Conservation (phyloP, 805 yeast genomes). For the Ogataea haglerorum region DNA sequence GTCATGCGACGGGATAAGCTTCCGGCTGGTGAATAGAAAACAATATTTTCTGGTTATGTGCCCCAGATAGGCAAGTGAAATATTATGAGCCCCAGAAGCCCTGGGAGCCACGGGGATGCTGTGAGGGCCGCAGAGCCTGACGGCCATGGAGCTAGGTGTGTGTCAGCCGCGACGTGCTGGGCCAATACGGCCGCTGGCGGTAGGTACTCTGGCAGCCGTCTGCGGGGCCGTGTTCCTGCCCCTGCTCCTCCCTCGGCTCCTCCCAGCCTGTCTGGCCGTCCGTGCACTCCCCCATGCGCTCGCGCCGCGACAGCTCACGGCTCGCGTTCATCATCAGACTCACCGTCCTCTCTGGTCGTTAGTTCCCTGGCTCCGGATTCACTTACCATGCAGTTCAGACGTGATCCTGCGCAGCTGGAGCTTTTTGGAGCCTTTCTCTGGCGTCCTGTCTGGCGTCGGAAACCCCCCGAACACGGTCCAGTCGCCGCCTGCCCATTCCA, state of each 20-base stretch:
- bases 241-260: too few relatives aligned
- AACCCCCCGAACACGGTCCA: neutral
- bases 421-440: conserved; percentile 1
- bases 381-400: conserved; percentile 25
- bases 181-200: conserved; percentile 14
- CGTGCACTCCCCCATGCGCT: neutral
- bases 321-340: conserved; percentile 31
- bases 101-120: too few relatives aligned
- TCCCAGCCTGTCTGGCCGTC: neutral
- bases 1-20: conserved; percentile 16
- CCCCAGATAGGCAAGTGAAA: neutral
- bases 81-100: neutral
- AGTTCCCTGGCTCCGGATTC: neutral
- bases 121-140: too few relatives aligned
- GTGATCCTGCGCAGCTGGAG: conserved; percentile 16
- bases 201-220: neutral
- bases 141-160: neutral
- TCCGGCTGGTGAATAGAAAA: neutral
- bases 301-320: conserved; percentile 13
- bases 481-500: neutral
- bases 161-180: neutral
- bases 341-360: conserved; percentile 23
- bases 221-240: too few relatives aligned
- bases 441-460: too few relatives aligned
- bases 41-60: conserved; percentile 3